Conservation (phyloP, 164 flowering plant species). For the Santalum album region DNA sequence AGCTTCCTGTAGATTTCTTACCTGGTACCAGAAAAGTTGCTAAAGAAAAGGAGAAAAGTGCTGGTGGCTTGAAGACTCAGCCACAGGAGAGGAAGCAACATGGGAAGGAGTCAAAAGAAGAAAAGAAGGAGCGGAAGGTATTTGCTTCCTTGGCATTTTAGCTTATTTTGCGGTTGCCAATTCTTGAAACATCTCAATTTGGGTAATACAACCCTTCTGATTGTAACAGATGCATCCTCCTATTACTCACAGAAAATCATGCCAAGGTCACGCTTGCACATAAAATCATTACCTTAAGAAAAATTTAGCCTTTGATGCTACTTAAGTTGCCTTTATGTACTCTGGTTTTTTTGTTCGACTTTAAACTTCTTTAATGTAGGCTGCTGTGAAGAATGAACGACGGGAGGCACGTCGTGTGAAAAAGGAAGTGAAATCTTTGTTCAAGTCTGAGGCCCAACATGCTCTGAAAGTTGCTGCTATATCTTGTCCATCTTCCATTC, state of each 20-base stretch:
- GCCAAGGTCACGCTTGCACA: too few relatives aligned
- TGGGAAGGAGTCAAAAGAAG: conserved; percentile 78
- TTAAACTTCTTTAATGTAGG: conserved; percentile 25
- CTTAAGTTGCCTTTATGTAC: too few relatives aligned
- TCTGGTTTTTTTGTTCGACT: too few relatives aligned
- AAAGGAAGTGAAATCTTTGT: conserved; percentile 69
- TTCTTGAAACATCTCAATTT: too few relatives aligned
- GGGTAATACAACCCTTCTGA: too few relatives aligned
- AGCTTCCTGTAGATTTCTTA: conserved; percentile 70
- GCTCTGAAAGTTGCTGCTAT: conserved; percentile 80
- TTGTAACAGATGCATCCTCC: too few relatives aligned
- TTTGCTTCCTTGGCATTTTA: neutral
- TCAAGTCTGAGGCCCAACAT: conserved; percentile 56
- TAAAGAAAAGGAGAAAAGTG: conserved; percentile 34
- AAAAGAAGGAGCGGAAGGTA: conserved; percentile 97
- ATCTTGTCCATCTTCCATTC: conserved; percentile 66
- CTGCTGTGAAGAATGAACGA: conserved; percentile 78
- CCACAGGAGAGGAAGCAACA: conserved; percentile 35
- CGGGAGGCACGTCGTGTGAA: conserved; percentile 75
- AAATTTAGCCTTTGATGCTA: too few relatives aligned
- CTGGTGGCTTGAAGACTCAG: conserved; percentile 15
- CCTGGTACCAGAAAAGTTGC: conserved; percentile 33
- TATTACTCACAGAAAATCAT: too few relatives aligned
- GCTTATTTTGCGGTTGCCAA: too few relatives aligned
- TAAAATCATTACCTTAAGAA: too few relatives aligned